Evolutionary conservation across 202 grass and related monocot genomes (phyloP).

Genomic region (Musa balbisiana): DNA sequence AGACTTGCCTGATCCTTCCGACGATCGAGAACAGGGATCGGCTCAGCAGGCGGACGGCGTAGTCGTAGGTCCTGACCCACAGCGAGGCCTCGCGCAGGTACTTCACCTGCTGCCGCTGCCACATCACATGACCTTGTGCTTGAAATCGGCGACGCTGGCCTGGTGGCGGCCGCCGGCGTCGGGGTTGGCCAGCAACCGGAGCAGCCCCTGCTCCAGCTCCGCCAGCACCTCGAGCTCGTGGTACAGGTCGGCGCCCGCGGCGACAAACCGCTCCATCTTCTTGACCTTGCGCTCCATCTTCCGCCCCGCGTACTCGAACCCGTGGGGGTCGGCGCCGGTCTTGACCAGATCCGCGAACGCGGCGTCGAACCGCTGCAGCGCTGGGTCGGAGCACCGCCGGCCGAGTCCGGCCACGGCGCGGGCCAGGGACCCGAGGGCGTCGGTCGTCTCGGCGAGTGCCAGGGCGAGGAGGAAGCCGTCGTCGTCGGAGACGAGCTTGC

Average conservation of each 20-base stretch:
- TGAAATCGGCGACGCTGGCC: slow-evolving; percentile 18
- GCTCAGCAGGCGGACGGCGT: slow-evolving; percentile 59
- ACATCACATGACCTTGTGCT: slow-evolving; percentile 32
- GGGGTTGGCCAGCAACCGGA: background rate
- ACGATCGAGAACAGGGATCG: slow-evolving; percentile 69
- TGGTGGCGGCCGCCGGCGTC: background rate
- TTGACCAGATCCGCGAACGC: slow-evolving; percentile 42
- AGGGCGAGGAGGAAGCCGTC: slow-evolving; percentile 45
- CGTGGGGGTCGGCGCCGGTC: slow-evolving; percentile 33
- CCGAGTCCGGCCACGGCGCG: slow-evolving; percentile 31
- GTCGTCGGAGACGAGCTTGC: slow-evolving; percentile 43
- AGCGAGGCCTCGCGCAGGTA: slow-evolving; percentile 54
- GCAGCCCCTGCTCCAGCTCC: slow-evolving; percentile 51
- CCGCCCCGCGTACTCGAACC: slow-evolving; percentile 37
- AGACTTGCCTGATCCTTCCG: slow-evolving; percentile 37
- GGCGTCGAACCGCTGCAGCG: slow-evolving; percentile 40
- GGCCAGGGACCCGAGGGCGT: slow-evolving; percentile 25
- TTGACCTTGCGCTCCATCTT: slow-evolving; percentile 84
- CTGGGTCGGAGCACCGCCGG: slow-evolving; percentile 42
- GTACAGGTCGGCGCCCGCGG: slow-evolving; percentile 30
- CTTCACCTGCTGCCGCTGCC: slow-evolving; percentile 65
- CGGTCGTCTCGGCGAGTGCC: slow-evolving; percentile 40
- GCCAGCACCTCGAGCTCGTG: slow-evolving; percentile 71
- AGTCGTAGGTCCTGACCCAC: slow-evolving; percentile 51
- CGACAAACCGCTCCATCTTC: slow-evolving; percentile 71